These are phyloP conservation scores for Talaromyces thailandensis DNA, from an alignment of 495 filamentous ascomycete species.

Conservation along the genomic window DNA sequence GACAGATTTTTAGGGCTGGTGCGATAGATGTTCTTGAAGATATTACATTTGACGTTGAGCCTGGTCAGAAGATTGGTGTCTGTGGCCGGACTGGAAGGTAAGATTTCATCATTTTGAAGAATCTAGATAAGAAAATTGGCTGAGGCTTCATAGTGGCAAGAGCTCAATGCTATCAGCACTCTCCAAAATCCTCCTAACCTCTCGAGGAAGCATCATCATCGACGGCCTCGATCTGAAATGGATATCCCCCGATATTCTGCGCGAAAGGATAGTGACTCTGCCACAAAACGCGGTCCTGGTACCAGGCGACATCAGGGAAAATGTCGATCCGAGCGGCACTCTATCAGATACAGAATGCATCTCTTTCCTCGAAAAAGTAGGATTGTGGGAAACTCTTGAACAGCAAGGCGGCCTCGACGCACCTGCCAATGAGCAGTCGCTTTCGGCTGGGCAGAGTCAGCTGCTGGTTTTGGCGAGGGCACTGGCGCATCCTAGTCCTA, in stretches of 20 bases:
- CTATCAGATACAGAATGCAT: conserved; percentile 23
- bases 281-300: conserved; percentile 52
- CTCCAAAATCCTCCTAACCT: background rate
- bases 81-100: conserved; percentile 29
- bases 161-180: background rate
- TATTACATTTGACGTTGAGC: conserved; percentile 38
- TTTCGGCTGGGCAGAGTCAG: conserved; percentile 50
- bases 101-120: conserved; percentile 7
- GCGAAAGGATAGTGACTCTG: conserved; percentile 37
- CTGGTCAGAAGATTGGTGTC: conserved; percentile 51
- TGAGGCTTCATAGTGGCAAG: background rate
- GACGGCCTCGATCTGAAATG: conserved; percentile 38
- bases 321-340: conserved; percentile 28
- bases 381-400: conserved; percentile 26
- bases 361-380: conserved; percentile 30
- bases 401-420: conserved; percentile 33
- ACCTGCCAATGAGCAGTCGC: conserved; percentile 24
- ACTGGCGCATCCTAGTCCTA: conserved; percentile 29
- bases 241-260: conserved; percentile 35
- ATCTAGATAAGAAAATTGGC: background rate
- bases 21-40: conserved; percentile 29
- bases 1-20: background rate
- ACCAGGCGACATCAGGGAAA: conserved; percentile 26
- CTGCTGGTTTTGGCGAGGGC: conserved; percentile 49
- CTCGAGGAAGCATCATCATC: conserved; percentile 22